phyloP scores from a whole-genome alignment of 2,329 filamentous ascomycete species.

The Leptoxyphium fumago region DNA sequence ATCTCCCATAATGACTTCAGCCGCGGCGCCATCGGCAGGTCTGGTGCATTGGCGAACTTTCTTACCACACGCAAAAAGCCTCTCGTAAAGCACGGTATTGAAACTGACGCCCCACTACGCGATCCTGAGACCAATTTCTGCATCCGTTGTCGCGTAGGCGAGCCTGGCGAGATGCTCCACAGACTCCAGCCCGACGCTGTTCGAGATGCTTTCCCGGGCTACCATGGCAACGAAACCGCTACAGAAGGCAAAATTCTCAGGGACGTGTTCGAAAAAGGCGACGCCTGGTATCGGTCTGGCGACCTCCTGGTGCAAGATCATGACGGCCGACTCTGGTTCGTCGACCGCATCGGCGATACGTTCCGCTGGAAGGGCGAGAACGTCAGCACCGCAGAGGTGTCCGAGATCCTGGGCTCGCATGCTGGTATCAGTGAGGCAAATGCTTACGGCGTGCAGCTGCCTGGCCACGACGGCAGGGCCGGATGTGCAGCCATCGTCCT shows the following conservation, averaged over 20 bases:
- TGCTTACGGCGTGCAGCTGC: conserved; percentile 69
- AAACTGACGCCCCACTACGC: conserved; percentile 52
- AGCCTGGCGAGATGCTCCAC: conserved; percentile 64
- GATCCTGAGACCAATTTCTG: conserved; percentile 58
- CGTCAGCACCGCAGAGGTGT: conserved; percentile 46
- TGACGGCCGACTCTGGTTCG: conserved; percentile 64
- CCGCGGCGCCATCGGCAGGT: conserved; percentile 64
- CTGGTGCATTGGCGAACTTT: conserved; percentile 45
- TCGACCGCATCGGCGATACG: conserved; percentile 65
- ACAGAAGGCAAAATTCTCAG: conserved; percentile 60
- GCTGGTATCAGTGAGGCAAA: conserved; percentile 60
- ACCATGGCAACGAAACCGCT: conserved; percentile 59
- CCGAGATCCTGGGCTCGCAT: conserved; percentile 56
- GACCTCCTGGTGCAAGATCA: conserved; percentile 59
- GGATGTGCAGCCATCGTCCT: conserved; percentile 61
- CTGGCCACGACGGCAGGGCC: conserved; percentile 68
- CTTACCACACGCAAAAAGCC: conserved; percentile 38
- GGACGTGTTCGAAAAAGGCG: conserved; percentile 57
- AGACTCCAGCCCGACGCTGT: conserved; percentile 52
- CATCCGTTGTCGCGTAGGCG: conserved; percentile 39
- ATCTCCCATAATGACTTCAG: conserved; percentile 55
- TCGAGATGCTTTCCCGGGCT: conserved; percentile 58
- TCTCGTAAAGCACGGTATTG: conserved; percentile 57
- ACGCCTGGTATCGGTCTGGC: conserved; percentile 74
- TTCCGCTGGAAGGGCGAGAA: conserved; percentile 55